These are phyloP conservation scores for Saprolegnia parasitica DNA, from an alignment of 352 stramenopile species.

Conservation along the genomic window DNA sequence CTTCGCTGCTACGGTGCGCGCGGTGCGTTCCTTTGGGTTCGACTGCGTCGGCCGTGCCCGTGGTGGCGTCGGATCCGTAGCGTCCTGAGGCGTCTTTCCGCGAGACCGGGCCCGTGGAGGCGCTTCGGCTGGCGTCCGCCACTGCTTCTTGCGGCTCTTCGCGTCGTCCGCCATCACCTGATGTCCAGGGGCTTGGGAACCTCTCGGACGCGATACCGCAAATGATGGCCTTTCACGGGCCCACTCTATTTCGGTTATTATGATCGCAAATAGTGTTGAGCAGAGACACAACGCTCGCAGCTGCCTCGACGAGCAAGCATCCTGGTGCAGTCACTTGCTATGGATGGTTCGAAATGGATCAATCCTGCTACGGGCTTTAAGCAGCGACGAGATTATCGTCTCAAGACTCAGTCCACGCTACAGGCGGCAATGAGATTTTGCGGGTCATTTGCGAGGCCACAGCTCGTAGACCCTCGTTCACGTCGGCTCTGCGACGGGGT, in stretches of 20 bases:
- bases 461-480: no score
- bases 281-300: no score
- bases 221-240: not conserved
- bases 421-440: no score
- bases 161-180: conserved; percentile 2
- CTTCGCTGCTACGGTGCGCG: not conserved
- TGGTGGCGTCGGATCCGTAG: conserved; percentile 10
- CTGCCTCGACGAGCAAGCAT: no score
- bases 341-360: no score
- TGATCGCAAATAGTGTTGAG: not conserved
- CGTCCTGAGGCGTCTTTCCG: conserved; percentile 16
- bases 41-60: not conserved
- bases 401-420: no score
- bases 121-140: not conserved
- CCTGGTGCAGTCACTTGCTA: no score
- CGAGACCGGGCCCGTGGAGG: conserved; percentile 14
- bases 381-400: no score
- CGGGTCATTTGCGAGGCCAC: no score
- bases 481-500: no score
- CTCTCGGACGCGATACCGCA: not conserved
- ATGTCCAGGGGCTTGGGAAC: not conserved
- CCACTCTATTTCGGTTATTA: not conserved
- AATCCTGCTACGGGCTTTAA: no score
- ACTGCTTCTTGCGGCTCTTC: conserved; percentile 21
- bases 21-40: not conserved